Base-by-base conservation (phyloP, 2,329 filamentous ascomycete species). In the Elsinoe australis region DNA sequence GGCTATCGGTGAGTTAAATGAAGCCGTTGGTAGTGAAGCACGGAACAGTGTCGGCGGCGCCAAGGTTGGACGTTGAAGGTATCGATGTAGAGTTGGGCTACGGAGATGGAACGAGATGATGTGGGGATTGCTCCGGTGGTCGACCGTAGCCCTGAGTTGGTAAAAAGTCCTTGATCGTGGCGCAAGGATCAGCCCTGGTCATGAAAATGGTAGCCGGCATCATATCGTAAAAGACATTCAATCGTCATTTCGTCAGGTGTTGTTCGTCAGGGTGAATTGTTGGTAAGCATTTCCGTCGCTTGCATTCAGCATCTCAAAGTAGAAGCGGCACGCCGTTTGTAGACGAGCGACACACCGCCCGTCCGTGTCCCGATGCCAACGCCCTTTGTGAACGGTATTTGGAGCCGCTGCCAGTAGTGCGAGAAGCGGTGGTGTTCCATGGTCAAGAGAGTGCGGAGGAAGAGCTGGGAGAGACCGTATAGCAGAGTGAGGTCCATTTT, bases 381-480 rank as follows among this genome's bases (percentile, higher is more conserved):
- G 45, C 45, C 45, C 24, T 48, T 48, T 9, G 32, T 26, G 4
- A 48, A 36, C 32, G 45, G 45, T 19, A 38, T n/a, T 9, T 12
- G 22, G 18, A 48, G 31, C 12, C 17, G 10, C n/a, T 21, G 45
- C 22, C 33, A 39, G 14, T 34, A 15, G 10, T 34, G 24, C 9
- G 45, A 29, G 9, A 48, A 17, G 14, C 45, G 32, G 24, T 48
- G 22, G 9, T 29, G 17, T 35, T 48, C 45, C 24, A 36, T 26
- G 45, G 45, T 31, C 19, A 48, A 18, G 19, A 48, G 33, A 22
- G 45, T 36, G 21, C 45, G 45, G 45, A 38, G 21, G 21, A 48
- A 24, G 45, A 48, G 45, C 32, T 48, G 45, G 4, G 45, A 48
- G 22, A 48, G 31, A 22, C 33, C 32, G 33, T 48, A 48, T 18